Conservation (phyloP, 1,139 yeast species). For the Saccharomyces pastorianus region DNA sequence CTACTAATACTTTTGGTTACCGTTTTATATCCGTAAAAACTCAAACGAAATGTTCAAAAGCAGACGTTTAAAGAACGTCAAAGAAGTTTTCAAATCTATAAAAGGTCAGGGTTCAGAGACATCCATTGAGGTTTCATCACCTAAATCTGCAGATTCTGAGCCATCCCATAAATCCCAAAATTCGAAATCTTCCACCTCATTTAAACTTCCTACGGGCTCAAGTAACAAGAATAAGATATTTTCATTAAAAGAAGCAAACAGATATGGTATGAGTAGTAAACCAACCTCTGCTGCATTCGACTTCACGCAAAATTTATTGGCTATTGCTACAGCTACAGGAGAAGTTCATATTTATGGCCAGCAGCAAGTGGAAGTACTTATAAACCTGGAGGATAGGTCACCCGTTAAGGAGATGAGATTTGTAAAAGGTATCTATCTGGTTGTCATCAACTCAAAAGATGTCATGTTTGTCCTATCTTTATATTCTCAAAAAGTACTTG, state of each 20-base stretch:
- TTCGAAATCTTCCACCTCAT: background rate
- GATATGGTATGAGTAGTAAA: conserved; percentile 52
- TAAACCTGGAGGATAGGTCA: conserved; percentile 44
- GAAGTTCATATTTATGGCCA: conserved; percentile 78
- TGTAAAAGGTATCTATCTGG: conserved; percentile 73
- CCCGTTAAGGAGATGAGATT: conserved; percentile 54
- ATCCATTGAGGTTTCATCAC: background rate
- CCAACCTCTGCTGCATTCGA: conserved; percentile 69
- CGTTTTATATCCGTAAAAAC: background rate
- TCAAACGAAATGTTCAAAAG: conserved; percentile 39
- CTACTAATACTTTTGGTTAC: background rate
- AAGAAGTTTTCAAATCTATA: conserved; percentile 43
- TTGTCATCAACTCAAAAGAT: conserved; percentile 52
- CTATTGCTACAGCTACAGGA: conserved; percentile 65
- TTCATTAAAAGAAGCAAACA: conserved; percentile 34
- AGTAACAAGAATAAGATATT: conserved; percentile 28
- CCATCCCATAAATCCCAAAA: background rate
- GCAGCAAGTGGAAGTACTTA: conserved; percentile 66
- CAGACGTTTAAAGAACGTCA: conserved; percentile 44
- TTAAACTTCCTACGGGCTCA: background rate
- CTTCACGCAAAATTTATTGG: conserved; percentile 80
- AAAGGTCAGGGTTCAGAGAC: background rate
- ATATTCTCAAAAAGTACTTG: conserved; percentile 51
- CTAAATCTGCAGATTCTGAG: background rate
- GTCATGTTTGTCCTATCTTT: conserved; percentile 62